These are phyloP conservation scores for Ceratobasidium sp. DNA, from an alignment of 1,284 basidiomycete species.

Conservation along the genomic window DNA sequence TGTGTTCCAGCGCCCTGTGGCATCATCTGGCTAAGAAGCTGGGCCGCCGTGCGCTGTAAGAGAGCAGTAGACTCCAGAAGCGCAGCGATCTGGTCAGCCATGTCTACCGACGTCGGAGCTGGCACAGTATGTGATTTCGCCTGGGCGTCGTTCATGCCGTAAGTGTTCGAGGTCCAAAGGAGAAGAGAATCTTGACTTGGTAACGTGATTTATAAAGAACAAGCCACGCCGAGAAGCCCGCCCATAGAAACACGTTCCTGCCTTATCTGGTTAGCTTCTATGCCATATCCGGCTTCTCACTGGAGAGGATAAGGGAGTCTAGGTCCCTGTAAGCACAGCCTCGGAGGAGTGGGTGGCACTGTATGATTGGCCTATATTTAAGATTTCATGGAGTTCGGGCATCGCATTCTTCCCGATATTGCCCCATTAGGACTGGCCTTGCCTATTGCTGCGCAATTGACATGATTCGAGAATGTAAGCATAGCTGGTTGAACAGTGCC, in stretches of 20 bases:
- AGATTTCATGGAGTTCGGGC: too few species aligned
- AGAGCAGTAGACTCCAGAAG: slow-evolving; percentile 15
- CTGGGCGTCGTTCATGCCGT: slow-evolving; percentile 11
- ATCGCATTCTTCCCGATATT: too few species aligned
- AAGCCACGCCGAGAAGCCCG: slow-evolving; percentile 11
- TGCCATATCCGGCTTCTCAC: neutral
- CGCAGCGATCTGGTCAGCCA: slow-evolving; percentile 12
- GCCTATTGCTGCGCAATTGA: too few species aligned
- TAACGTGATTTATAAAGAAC: neutral
- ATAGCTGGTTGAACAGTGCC: too few species aligned
- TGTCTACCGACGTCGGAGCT: neutral
- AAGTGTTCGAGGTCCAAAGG: neutral
- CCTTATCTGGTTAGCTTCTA: slow-evolving; percentile 1
- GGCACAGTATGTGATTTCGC: neutral
- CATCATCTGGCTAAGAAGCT: neutral
- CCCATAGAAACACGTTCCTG: neutral
- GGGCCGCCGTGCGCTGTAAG: slow-evolving; percentile 10
- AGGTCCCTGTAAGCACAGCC: neutral
- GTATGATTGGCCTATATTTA: neutral
- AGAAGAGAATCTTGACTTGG: neutral
- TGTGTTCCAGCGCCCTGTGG: neutral
- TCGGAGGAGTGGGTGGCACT: neutral
- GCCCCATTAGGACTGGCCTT: too few species aligned
- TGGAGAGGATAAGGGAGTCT: neutral
- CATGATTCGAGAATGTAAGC: too few species aligned